Evolutionary conservation across 2,329 filamentous ascomycete species (phyloP).

Genomic region (Aspergillus pseudoterreus): DNA sequence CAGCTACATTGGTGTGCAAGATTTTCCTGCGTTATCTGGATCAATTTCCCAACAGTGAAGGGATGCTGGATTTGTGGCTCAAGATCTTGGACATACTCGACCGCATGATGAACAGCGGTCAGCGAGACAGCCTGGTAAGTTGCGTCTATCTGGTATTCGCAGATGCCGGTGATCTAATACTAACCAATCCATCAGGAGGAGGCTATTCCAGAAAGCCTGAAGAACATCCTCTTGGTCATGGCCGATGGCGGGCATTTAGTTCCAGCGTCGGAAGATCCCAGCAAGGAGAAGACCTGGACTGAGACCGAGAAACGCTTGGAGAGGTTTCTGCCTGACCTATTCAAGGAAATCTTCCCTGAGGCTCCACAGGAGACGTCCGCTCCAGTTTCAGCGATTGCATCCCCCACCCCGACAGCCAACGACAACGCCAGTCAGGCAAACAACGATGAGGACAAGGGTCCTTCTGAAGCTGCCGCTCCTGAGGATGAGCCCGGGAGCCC

Average conservation of each 20-base stretch:
- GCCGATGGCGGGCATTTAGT: constrained; percentile 80
- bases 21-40: constrained; percentile 94
- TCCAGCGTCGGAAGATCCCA: constrained; percentile 55
- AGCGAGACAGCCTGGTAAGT: constrained; percentile 80
- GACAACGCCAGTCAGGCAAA: constrained; percentile 15
- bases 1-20: constrained; percentile 86
- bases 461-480: background rate
- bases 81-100: constrained; percentile 94
- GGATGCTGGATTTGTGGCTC: constrained; percentile 87
- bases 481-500: background rate
- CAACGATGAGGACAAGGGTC: background rate
- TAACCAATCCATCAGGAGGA: constrained; percentile 62
- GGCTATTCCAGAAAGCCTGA: constrained; percentile 89
- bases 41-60: constrained; percentile 76
- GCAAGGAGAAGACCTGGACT: constrained; percentile 54
- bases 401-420: constrained; percentile 9
- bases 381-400: constrained; percentile 14
- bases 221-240: constrained; percentile 96
- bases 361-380: constrained; percentile 17
- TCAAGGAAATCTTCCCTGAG: constrained; percentile 56
- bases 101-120: constrained; percentile 90
- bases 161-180: background rate
- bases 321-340: constrained; percentile 57
- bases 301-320: constrained; percentile 60
- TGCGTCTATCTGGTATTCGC: background rate